Base-by-base conservation (phyloP, 2,329 filamentous ascomycete species). In the Cucurbitaria berberidis region DNA sequence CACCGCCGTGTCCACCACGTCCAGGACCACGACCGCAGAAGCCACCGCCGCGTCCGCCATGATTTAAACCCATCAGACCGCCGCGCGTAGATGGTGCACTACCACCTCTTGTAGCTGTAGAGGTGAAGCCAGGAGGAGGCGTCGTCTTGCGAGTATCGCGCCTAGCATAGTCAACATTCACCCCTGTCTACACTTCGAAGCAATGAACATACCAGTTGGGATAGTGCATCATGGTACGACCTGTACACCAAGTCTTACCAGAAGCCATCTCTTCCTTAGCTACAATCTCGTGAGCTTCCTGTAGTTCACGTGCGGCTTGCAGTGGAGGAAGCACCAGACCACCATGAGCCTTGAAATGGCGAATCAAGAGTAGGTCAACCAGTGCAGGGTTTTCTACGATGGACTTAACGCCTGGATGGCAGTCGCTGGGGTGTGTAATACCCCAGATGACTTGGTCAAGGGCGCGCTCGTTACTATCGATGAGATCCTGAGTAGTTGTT, bases 401-500 rank as follows among this genome's bases (percentile, higher is more conserved):
- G n/a, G 22, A 32, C 1, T 21, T 27, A 9, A 61, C 34, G 13
- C 45, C 50, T 1, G 47, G 50, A 15, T 59, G 48, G 5, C 36
- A 26, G 10, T 46, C 36, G 5, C 16, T 9, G 0, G 42, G 58
- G 36, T 57, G 47, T 0, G 45, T 46, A 0, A 56, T 22, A 15
- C 42, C 56, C 32, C 44, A 59, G 44, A 57, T 26, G 10, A 59
- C 41, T n/a, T 59, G 56, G n/a, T 53, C 53, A 13, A 56, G 32
- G 11, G 45, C 27, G 13, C 9, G 27, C 4, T n/a, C 16, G 16
- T 53, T 45, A 2, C 35, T 19, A 2, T 53, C 51, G 35, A 49
- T 26, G 24, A 26, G 9, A 9, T 26, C 24, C 24, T 26, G 24
- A 5, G 24, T 5, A 26, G 24, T 5, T 26, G 5, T 26, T 26